These are phyloP conservation scores for Mallotus japonicus DNA, from an alignment of 441 rosid species.

Conservation along the genomic window DNA sequence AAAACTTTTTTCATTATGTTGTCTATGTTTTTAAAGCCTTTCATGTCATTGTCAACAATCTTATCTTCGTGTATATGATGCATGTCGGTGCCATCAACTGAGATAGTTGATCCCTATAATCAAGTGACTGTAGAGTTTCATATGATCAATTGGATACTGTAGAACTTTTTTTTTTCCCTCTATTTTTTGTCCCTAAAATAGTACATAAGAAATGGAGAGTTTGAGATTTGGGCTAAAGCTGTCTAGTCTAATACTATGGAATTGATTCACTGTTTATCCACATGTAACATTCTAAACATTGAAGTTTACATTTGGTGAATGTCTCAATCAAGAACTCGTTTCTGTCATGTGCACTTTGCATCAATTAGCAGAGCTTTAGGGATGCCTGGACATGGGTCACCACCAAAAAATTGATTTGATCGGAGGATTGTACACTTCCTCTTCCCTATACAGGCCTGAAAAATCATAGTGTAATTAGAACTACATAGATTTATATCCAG, in stretches of 20 bases:
- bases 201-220: not conserved
- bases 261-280: not conserved
- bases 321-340: not conserved
- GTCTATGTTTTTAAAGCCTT: not conserved
- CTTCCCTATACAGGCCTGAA: conserved; percentile 58
- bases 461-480: conserved; percentile 4
- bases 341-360: conserved; percentile 46
- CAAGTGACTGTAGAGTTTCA: not conserved
- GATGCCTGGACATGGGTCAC: conserved; percentile 51
- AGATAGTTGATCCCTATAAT: not conserved
- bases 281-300: not conserved
- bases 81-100: not conserved
- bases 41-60: not conserved
- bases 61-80: not conserved
- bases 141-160: not conserved
- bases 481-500: not conserved
- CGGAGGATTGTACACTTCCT: conserved; percentile 39
- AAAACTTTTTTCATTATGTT: too few relatives aligned
- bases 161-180: not conserved
- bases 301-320: not conserved
- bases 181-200: not conserved
- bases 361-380: conserved; percentile 51
- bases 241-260: not conserved
- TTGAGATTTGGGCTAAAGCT: not conserved
- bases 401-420: conserved; percentile 43